Evolutionary conservation across 2,329 filamentous ascomycete genomes (phyloP).

Genomic region (Trichoderma citrinoviride): DNA sequence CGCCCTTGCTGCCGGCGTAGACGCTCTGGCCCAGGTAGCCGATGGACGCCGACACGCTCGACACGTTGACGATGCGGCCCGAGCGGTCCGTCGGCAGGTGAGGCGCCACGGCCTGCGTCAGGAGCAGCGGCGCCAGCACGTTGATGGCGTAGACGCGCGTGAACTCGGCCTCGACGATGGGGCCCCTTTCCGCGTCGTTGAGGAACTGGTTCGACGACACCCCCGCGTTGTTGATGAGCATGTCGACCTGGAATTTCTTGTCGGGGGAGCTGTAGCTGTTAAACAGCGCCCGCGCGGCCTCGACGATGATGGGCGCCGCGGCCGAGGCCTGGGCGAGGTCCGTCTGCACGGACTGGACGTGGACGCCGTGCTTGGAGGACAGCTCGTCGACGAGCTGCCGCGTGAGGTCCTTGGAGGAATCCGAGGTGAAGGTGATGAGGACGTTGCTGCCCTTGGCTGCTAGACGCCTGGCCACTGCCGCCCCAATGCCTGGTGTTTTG

Average conservation of each 20-base stretch:
- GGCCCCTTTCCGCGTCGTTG: conserved; percentile 50
- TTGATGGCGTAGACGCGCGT: conserved; percentile 73
- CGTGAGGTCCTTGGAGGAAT: conserved; percentile 49
- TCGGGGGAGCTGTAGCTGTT: conserved; percentile 24
- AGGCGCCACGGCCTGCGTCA: conserved; percentile 69
- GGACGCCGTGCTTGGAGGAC: conserved; percentile 41
- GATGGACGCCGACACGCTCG: conserved; percentile 52
- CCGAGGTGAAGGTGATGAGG: conserved; percentile 59
- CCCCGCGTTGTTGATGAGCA: conserved; percentile 86
- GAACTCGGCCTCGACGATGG: conserved; percentile 63
- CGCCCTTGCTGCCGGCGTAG: conserved; percentile 58
- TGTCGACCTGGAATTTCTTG: conserved; percentile 57
- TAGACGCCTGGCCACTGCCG: conserved; percentile 55
- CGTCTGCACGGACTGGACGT: conserved; percentile 31
- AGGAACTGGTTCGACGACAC: conserved; percentile 63
- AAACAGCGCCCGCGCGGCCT: conserved; percentile 32
- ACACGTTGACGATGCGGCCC: conserved; percentile 56
- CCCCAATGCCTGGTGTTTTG: conserved; percentile 46
- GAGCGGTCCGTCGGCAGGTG: conserved; percentile 68
- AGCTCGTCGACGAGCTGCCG: conserved; percentile 48
- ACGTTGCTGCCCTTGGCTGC: conserved; percentile 60
- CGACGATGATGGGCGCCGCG: conserved; percentile 32
- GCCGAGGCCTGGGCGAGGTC: conserved; percentile 31
- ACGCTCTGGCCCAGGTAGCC: conserved; percentile 56
- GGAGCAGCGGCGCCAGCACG: conserved; percentile 74